Conservation (phyloP, 139 green algal species). For the Desmodesmus armatus region DNA sequence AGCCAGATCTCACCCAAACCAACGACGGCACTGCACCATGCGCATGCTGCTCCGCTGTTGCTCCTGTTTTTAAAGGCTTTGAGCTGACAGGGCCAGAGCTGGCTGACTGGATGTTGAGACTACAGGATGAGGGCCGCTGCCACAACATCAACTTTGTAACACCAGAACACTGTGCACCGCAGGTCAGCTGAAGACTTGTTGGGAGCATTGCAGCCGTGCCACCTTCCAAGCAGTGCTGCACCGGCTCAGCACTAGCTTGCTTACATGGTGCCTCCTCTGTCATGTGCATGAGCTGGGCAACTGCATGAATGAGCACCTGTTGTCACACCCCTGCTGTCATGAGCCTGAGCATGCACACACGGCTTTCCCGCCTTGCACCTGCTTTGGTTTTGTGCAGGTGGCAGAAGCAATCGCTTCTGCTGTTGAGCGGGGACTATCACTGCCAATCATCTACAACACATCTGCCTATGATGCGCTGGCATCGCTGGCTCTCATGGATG, state of each 20-base stretch:
- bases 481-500: constrained; percentile 41
- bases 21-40: no score
- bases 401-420: constrained; percentile 43
- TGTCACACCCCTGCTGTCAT: neutral
- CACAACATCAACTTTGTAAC: constrained; percentile 55
- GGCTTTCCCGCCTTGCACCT: neutral
- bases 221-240: no score
- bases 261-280: no score
- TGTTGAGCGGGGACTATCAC: constrained; percentile 19
- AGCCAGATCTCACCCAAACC: no score
- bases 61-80: constrained; percentile 20
- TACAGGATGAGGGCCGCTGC: constrained; percentile 41
- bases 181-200: neutral
- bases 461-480: constrained; percentile 35
- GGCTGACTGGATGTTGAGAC: constrained; percentile 52
- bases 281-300: neutral
- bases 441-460: constrained; percentile 51
- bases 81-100: constrained; percentile 33
- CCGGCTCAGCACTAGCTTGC: neutral
- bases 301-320: neutral
- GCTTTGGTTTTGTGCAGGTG: neutral
- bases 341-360: neutral
- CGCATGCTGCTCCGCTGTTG: no score
- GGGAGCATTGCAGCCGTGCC: no score
- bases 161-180: constrained; percentile 44